Evolutionary conservation across 2,329 filamentous ascomycete genomes (phyloP).

Genomic region (Aureobasidium mangrovei): DNA sequence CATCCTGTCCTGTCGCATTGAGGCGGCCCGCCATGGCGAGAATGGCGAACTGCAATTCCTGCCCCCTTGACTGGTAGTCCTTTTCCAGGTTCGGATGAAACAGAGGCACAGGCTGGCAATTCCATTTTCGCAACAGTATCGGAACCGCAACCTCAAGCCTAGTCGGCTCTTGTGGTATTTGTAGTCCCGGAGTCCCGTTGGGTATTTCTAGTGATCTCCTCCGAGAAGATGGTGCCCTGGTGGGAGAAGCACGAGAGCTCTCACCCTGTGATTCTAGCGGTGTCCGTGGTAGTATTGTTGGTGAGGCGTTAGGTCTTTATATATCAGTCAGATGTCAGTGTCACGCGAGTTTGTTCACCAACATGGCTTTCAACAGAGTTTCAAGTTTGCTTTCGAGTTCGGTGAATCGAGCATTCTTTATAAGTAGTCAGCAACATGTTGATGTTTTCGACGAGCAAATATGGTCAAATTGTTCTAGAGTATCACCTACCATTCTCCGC

Average conservation of each 20-base stretch:
- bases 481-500: slow-evolving; percentile 11
- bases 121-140: slow-evolving; percentile 6
- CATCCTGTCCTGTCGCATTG: slow-evolving; percentile 1
- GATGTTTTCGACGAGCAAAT: neutral
- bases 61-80: neutral
- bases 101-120: slow-evolving; percentile 8
- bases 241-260: neutral
- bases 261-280: neutral
- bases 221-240: neutral
- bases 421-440: neutral
- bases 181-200: neutral
- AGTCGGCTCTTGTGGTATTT: slow-evolving; percentile 1
- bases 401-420: slow-evolving; percentile 9
- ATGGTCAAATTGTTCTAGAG: neutral
- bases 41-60: slow-evolving; percentile 6
- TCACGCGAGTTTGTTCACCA: neutral
- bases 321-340: neutral
- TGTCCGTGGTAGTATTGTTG: slow-evolving; percentile 2
- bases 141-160: slow-evolving; percentile 5
- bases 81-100: slow-evolving; percentile 10
- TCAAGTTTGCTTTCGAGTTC: slow-evolving; percentile 5
- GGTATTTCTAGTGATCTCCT: neutral
- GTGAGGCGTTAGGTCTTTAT: slow-evolving; percentile 1
- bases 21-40: slow-evolving; percentile 7
- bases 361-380: slow-evolving; percentile 5